Evolutionary conservation across 2,329 filamentous ascomycete genomes (phyloP), one percentile per base, ranked within the genome.

Genomic region (Pseudogymnoascus sp.): DNA sequence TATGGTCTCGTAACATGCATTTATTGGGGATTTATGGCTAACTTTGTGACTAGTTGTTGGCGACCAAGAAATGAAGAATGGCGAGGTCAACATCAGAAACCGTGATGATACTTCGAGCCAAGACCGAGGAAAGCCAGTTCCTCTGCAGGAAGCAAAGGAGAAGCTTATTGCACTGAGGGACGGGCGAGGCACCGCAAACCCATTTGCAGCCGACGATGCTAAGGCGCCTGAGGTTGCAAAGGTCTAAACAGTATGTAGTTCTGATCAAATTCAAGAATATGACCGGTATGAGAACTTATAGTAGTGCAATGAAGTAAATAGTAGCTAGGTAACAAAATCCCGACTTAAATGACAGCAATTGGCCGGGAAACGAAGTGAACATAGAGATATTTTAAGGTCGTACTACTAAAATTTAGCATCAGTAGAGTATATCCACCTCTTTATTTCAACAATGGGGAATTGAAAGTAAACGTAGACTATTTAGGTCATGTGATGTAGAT

Each of bases 41-140:
- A 61, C 48, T 21, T 55, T 35, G 29, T 59, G 58, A 27, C 15
- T 65, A 82, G 83, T 87, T 62, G 83, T 87, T 65, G 84, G 84
- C 62, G 83, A 82, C 65, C 79, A 85, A 70, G 84, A 87, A 74
- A 80, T 79, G 75, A 78, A 81, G 66, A 82, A 80, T 60, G 77
- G 82, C 68, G 80, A 83, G 65, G 80, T 87, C 71, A 86, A 85
- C 71, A 82, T 87, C 63, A 81, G 84, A 62, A 85, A 85, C 75
- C 79, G 84, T 67, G 84, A 86, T 68, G 83, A 87, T 73, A 82
- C 82, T 59, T 80, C 79, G 61, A 83, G 80, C 60, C 84, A 87
- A 74, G 80, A 79, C 69, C 80, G 83, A 71, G 83, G 83, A 66
- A 83, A 84, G 70, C 79, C 84, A 48, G 75, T 86, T 58, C 75